Conservation (phyloP, 495 filamentous ascomycete species). For the Xylaria longipes region DNA sequence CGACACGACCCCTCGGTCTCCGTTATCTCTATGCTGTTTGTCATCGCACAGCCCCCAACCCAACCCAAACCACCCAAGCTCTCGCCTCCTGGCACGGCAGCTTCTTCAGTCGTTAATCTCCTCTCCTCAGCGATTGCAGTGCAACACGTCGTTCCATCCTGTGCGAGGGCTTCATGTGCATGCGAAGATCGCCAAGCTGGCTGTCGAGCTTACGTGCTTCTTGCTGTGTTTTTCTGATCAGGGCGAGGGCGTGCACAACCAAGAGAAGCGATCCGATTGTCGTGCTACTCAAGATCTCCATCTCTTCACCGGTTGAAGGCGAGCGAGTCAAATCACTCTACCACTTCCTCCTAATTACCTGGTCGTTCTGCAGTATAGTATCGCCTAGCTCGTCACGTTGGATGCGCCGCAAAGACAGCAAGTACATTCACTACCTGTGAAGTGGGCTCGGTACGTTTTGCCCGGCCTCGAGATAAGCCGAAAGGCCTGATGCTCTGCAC, state of each 20-base stretch:
- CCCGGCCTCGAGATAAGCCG: constrained; percentile 7
- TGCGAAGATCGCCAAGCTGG: constrained; percentile 23
- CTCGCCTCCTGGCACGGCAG: constrained; percentile 10
- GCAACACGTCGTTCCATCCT: constrained; percentile 22
- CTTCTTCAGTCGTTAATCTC: constrained; percentile 1
- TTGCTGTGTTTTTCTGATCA: constrained; percentile 11
- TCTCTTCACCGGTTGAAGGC: constrained; percentile 25
- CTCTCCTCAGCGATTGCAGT: constrained; percentile 1
- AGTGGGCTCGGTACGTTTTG: constrained; percentile 20
- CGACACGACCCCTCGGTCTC: constrained; percentile 3
- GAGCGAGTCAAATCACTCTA: constrained; percentile 24
- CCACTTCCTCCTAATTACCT: constrained; percentile 9
- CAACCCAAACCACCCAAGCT: constrained; percentile 16
- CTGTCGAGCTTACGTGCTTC: constrained; percentile 9
- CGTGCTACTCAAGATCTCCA: constrained; percentile 25
- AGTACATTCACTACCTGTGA: constrained; percentile 20
- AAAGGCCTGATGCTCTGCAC: constrained; percentile 10
- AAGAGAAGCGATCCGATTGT: constrained; percentile 18
- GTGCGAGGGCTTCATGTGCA: constrained; percentile 18
- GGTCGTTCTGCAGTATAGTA: neutral
- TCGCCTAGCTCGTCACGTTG: constrained; percentile 1
- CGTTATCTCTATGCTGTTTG: constrained; percentile 20
- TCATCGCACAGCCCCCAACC: constrained; percentile 21
- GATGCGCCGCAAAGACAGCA: constrained; percentile 10
- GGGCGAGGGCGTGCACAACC: constrained; percentile 2